Evolutionary conservation across 2,329 filamentous ascomycete species (phyloP), one percentile per base, ranked within the genome.

Genomic region (Fusarium duplospermum): DNA sequence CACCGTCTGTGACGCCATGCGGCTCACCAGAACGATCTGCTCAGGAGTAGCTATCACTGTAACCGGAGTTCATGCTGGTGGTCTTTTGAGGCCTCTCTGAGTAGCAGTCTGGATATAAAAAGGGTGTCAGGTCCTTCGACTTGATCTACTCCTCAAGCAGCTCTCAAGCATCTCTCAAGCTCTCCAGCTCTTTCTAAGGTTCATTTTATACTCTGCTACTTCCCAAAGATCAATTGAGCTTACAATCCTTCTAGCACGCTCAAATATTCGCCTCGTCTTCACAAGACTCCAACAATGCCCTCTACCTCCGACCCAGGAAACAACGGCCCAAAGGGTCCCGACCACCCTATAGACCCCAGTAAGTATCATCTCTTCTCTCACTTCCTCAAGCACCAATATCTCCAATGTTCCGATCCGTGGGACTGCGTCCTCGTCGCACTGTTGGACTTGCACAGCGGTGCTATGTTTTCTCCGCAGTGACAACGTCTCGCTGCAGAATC

Each of bases 281-380:
- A 20, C 27, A n/a, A 38, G 27, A 63, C 31, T 31, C 22, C 11
- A n/a, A 69, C 36, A 36, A 77, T 77, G 75, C 56, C 45, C n/a
- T 27, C 40, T 4, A 54, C 29, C 27, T 20, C 52, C 11, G 31
- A 73, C 40, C 60, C 76, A 27, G 70, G 64, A 6, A 73, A 69
- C 35, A 63, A 65, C 20, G 9, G 38, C 14, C 20, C 65, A 45
- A 20, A 63, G 68, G 1, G 65, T 18, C 42, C 64, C 50, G 50
- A 29, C n/a, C 63, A 63, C 59, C 72, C 72, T 18, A 66, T 29
- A n/a, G 72, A 75, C 16, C 72, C 72, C 0, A 6, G 72, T 75
- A n/a, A 72, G 72, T 50, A 29, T 11, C 33, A 10, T 8, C 3
- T 8, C 22, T 11, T 18, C 22, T 40, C 24, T 29, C n/a, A 6